Evolutionary conservation across 164 flowering plant species (phyloP).

Genomic region (Platanus orientalis): DNA sequence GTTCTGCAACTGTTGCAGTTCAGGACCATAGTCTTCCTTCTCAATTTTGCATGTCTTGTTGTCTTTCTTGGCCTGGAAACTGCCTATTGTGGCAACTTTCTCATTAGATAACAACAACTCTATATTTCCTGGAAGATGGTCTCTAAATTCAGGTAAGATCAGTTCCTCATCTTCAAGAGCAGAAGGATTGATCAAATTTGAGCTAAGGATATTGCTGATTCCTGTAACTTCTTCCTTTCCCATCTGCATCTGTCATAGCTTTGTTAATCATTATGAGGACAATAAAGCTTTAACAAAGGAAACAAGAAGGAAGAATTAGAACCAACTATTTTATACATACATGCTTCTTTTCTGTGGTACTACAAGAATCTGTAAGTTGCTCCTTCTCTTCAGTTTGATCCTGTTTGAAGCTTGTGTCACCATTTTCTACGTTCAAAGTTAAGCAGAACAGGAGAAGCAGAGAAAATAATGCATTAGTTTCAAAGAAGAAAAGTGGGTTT

Average conservation of each 20-base stretch:
- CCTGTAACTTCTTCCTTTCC: slow-evolving; percentile 60
- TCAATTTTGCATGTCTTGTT: slow-evolving; percentile 38
- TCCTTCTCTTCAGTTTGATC: slow-evolving; percentile 17
- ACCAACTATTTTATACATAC: slow-evolving; percentile 15
- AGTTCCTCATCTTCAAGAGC: slow-evolving; percentile 39
- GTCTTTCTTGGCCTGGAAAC: slow-evolving; percentile 32
- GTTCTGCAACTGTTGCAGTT: slow-evolving; percentile 46
- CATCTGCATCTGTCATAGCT: slow-evolving; percentile 12
- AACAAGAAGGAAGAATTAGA: not conserved
- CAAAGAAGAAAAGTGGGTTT: too few species aligned
- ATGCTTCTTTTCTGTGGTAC: slow-evolving; percentile 20
- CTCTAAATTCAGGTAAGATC: slow-evolving; percentile 54
- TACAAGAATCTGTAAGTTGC: not conserved
- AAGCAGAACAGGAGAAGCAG: not conserved
- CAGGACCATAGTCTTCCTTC: slow-evolving; percentile 56
- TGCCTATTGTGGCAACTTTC: slow-evolving; percentile 17
- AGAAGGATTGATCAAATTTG: slow-evolving; percentile 13
- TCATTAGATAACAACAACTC: not conserved
- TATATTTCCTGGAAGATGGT: slow-evolving; percentile 28
- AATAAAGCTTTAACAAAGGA: not conserved
- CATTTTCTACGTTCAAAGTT: slow-evolving; percentile 34
- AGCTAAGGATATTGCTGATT: slow-evolving; percentile 46
- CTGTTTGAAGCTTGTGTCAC: slow-evolving; percentile 15
- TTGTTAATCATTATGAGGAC: too few species aligned
- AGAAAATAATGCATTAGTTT: not conserved